Conservation (phyloP, 352 stramenopile genomes). For the Globisporangium sylvaticum region DNA sequence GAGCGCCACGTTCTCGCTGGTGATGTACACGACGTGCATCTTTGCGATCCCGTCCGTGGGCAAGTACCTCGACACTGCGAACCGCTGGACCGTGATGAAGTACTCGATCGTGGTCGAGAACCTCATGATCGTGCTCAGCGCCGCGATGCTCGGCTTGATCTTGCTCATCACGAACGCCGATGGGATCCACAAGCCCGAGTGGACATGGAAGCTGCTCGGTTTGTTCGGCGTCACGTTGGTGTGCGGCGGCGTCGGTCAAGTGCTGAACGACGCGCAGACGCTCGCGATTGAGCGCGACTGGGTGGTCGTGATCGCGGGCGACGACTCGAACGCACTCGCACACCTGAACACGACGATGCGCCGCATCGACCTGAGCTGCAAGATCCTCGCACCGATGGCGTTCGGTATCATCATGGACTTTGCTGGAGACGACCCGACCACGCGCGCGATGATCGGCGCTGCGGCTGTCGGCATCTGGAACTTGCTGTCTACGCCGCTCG, state of each 20-base stretch:
- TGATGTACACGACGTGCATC: slow-evolving; percentile 74
- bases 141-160: slow-evolving; percentile 54
- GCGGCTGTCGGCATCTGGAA: slow-evolving; percentile 76
- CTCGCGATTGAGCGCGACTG: slow-evolving; percentile 83
- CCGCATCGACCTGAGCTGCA: slow-evolving; percentile 79
- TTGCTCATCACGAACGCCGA: slow-evolving; percentile 60
- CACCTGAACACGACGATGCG: slow-evolving; percentile 77
- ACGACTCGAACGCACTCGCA: slow-evolving; percentile 42
- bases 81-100: slow-evolving; percentile 69
- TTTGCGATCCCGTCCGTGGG: slow-evolving; percentile 66
- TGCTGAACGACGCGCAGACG: slow-evolving; percentile 75
- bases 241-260: slow-evolving; percentile 63
- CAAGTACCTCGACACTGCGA: slow-evolving; percentile 52
- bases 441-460: slow-evolving; percentile 56
- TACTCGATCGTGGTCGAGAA: slow-evolving; percentile 76
- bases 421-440: slow-evolving; percentile 53
- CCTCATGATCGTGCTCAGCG: slow-evolving; percentile 67
- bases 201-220: slow-evolving; percentile 38
- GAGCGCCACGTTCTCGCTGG: slow-evolving; percentile 66
- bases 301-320: slow-evolving; percentile 75
- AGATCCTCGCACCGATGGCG: slow-evolving; percentile 64
- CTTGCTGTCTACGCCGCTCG: slow-evolving; percentile 66
- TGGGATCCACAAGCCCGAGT: slow-evolving; percentile 48
- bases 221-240: slow-evolving; percentile 55
- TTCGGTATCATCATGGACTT: slow-evolving; percentile 85